Base-by-base conservation (phyloP, 2,329 filamentous ascomycete genomes). In the Alternaria conjuncta region DNA sequence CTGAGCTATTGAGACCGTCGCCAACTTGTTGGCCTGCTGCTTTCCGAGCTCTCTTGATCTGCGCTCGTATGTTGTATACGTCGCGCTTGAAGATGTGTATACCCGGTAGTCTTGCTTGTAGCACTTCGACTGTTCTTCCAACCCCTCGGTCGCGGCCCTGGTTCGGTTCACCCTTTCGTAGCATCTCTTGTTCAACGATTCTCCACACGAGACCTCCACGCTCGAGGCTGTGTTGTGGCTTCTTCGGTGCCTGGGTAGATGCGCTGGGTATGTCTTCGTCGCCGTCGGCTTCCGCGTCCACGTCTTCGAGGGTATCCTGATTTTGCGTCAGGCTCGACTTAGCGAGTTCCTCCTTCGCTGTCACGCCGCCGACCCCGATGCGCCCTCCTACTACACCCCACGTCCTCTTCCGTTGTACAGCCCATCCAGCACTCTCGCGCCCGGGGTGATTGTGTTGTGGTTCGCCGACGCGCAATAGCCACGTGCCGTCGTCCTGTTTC, bases 1-100 rank as follows among this genome's bases (percentile, higher is more conserved):
- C 57, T 18, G 72, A 74, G 47, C 65, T 70, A 23, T 67, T 47
- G 20, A 73, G 53, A 5, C 70, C 70, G 23, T 74, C 71, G 32
- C 72, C 74, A 3, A 75, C 28, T 32, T 73, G 63, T 49, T 76
- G 73, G 4, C 66, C 75, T 2, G 75, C 73, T 12, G 73, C 71
- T 57, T 77, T 78, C 4, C 74, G 59, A 2, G 73, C 69, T 5
- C 74, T 63, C 61, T 75, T 78, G 60, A 79, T 78, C 55, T 78
- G 73, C 8, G 77, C 75, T 2, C 76, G 71, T 28, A 78, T 77
- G 30, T 79, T 79, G 60, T 79, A 79, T 8, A 79, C 71, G 55
- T 79, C 77, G 47, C 77, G 73, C 63, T 78, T 78, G 63, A 76
- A 77, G 43, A 79, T 79, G 53, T 72, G 72, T 32, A 79, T 78